Evolutionary conservation across 257 asterid species (phyloP).

Genomic region (Petrea volubilis): DNA sequence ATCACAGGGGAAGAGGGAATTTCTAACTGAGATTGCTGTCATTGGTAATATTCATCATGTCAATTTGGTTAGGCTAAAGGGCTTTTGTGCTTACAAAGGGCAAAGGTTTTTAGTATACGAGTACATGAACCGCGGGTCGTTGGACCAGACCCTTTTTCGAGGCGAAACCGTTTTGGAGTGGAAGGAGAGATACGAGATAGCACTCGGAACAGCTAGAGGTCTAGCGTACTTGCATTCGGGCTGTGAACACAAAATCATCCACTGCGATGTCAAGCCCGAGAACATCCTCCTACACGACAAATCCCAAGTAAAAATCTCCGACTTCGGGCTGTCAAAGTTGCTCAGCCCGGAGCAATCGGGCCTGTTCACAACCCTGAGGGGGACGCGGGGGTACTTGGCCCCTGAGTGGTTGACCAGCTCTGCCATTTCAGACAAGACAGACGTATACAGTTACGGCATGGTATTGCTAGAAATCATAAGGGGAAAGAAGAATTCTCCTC

Average conservation of each 20-base stretch:
- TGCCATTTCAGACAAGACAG: slow-evolving; percentile 72
- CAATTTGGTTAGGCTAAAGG: slow-evolving; percentile 69
- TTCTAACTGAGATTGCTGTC: slow-evolving; percentile 69
- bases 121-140: slow-evolving; percentile 78
- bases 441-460: slow-evolving; percentile 87
- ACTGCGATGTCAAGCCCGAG: slow-evolving; percentile 87
- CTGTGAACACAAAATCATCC: slow-evolving; percentile 78
- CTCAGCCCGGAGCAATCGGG: slow-evolving; percentile 69
- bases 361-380: slow-evolving; percentile 72
- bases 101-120: slow-evolving; percentile 69
- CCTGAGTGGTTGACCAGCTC: slow-evolving; percentile 91
- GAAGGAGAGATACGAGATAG: slow-evolving; percentile 69
- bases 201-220: slow-evolving; percentile 78
- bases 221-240: slow-evolving; percentile 78
- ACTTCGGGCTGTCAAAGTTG: slow-evolving; percentile 88
- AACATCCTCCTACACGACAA: slow-evolving; percentile 74
- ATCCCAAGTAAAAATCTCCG: slow-evolving; percentile 71
- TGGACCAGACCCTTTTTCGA: slow-evolving; percentile 64
- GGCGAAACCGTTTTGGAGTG: slow-evolving; percentile 58
- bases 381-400: slow-evolving; percentile 82
- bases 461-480: slow-evolving; percentile 68
- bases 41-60: slow-evolving; percentile 80
- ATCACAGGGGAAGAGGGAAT: slow-evolving; percentile 63
- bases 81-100: slow-evolving; percentile 60
- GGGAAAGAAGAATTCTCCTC: slow-evolving; percentile 71